Evolutionary conservation across 257 asterid genomes (phyloP).

Genomic region (Fraxinus quadrangulata): DNA sequence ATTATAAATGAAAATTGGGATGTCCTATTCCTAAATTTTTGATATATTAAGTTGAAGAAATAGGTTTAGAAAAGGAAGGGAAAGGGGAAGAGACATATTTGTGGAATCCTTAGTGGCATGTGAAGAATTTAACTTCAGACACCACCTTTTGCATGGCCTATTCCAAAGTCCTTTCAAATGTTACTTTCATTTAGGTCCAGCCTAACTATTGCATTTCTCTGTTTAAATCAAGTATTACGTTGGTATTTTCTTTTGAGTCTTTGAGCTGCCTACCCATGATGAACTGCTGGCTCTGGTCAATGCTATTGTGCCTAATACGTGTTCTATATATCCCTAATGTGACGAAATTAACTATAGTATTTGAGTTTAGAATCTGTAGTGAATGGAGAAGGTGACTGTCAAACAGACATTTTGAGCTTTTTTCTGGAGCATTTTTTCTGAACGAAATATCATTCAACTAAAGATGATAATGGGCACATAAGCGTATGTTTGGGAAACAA

Average conservation of each 20-base stretch:
- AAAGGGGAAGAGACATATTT: background rate
- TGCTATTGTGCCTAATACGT: slow-evolving; percentile 12
- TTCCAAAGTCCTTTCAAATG: background rate
- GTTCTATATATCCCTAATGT: background rate
- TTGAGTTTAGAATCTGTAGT: slow-evolving; percentile 20
- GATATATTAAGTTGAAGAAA: background rate
- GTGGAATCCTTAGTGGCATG: background rate
- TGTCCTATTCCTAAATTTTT: slow-evolving; percentile 6
- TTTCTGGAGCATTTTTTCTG: background rate
- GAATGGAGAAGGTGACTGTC: background rate
- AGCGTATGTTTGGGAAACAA: no score
- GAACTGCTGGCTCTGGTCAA: slow-evolving; percentile 6
- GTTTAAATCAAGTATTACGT: background rate
- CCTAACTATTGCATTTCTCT: background rate
- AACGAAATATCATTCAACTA: background rate
- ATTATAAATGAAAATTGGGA: background rate
- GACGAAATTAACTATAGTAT: slow-evolving; percentile 10
- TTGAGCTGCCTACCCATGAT: slow-evolving; percentile 19
- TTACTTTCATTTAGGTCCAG: background rate
- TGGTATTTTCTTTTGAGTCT: background rate
- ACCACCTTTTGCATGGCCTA: background rate
- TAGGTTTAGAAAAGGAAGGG: background rate
- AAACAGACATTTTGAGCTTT: background rate
- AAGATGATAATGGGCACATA: no score
- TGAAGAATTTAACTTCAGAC: background rate